Evolutionary conservation across 805 yeast genomes (phyloP).

Genomic region (Metschnikowia drakensbergensis): DNA sequence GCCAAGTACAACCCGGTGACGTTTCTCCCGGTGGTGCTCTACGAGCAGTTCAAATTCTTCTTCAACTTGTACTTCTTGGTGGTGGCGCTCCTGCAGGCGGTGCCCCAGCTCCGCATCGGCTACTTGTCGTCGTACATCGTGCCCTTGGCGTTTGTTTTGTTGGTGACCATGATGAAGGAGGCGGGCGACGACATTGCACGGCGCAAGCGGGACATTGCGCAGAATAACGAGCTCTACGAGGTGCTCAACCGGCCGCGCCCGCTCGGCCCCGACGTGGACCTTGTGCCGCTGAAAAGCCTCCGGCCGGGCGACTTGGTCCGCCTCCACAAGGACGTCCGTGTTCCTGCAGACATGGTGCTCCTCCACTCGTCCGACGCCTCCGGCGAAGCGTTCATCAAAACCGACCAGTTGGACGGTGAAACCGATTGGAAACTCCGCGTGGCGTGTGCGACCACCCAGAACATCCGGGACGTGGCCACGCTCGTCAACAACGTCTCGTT

Average conservation of each 20-base stretch:
- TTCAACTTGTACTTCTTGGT: constrained; percentile 87
- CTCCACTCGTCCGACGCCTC: constrained; percentile 72
- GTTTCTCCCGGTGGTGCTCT: constrained; percentile 82
- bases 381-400: constrained; percentile 82
- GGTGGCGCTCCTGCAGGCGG: constrained; percentile 89
- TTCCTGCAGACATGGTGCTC: constrained; percentile 91
- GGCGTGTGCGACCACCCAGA: constrained; percentile 72
- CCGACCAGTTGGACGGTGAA: constrained; percentile 98
- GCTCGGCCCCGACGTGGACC: constrained; percentile 24
- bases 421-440: constrained; percentile 96
- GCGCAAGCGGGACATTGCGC: constrained; percentile 83
- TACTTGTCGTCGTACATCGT: constrained; percentile 89
- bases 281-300: constrained; percentile 53
- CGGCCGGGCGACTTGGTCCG: constrained; percentile 83
- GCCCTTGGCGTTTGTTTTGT: constrained; percentile 87
- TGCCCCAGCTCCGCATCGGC: constrained; percentile 89
- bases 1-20: constrained; percentile 90
- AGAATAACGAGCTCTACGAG: constrained; percentile 79
- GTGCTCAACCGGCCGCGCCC: constrained; percentile 42
- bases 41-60: constrained; percentile 95
- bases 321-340: constrained; percentile 74
- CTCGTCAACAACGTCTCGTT: constrained; percentile 47
- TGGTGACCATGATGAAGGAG: constrained; percentile 93
- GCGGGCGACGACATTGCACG: constrained; percentile 92
- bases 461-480: constrained; percentile 41